Evolutionary conservation across 352 stramenopile species (phyloP).

Genomic region (Globisporangium radiosum): DNA sequence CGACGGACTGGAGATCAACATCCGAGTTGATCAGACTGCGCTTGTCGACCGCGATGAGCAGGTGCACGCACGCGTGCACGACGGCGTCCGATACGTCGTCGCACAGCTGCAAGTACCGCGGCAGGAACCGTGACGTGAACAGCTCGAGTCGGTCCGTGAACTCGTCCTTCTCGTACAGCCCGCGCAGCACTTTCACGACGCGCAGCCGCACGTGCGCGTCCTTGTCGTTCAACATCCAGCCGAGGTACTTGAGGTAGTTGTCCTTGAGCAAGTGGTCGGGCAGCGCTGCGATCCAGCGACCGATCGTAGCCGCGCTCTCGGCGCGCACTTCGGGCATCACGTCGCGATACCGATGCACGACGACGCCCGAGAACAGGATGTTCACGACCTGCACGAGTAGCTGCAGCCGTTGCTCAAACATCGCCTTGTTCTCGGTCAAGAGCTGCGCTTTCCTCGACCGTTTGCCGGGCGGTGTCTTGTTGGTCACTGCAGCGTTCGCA

Average conservation of each 20-base stretch:
- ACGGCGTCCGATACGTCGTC: slow-evolving; percentile 73
- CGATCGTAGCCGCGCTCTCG: slow-evolving; percentile 76
- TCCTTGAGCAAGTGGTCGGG: slow-evolving; percentile 90
- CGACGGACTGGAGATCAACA: slow-evolving; percentile 65
- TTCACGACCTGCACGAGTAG: slow-evolving; percentile 58
- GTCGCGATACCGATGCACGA: slow-evolving; percentile 87
- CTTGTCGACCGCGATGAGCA: slow-evolving; percentile 81
- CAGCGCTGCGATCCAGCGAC: slow-evolving; percentile 75
- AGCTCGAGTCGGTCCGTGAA: slow-evolving; percentile 62
- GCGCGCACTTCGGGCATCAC: slow-evolving; percentile 90
- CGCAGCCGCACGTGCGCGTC: slow-evolving; percentile 70
- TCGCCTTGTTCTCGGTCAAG: slow-evolving; percentile 57
- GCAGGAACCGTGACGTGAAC: slow-evolving; percentile 76
- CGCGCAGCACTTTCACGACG: slow-evolving; percentile 75
- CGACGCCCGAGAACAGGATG: slow-evolving; percentile 65
- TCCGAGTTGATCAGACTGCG: slow-evolving; percentile 73
- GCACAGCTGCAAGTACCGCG: slow-evolving; percentile 75
- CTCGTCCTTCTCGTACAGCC: slow-evolving; percentile 76
- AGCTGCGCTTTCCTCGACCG: slow-evolving; percentile 46
- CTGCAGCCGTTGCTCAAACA: slow-evolving; percentile 54
- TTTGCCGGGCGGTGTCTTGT: slow-evolving; percentile 13
- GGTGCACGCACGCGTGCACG: slow-evolving; percentile 56
- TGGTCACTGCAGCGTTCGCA: slow-evolving; percentile 11
- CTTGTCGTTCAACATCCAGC: slow-evolving; percentile 94
- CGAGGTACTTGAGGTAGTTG: slow-evolving; percentile 95